These are phyloP conservation scores for Wickerhamomyces sp. DNA, from an alignment of 1,139 yeast species.

Conservation along the genomic window DNA sequence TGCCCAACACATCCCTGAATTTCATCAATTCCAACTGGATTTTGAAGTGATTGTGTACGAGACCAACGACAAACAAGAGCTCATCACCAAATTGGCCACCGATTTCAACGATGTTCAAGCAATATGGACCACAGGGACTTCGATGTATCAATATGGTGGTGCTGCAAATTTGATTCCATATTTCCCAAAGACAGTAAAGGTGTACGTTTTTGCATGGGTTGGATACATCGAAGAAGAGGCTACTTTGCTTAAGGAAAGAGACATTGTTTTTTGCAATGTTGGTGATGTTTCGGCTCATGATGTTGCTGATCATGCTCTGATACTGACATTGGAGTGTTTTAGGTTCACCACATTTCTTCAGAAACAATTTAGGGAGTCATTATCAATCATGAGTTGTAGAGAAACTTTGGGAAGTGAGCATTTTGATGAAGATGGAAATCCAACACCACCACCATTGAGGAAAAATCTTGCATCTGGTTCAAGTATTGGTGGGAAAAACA, in stretches of 20 bases:
- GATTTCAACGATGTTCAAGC: constrained; percentile 38
- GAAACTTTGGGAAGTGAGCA: constrained; percentile 30
- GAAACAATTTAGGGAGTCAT: constrained; percentile 31
- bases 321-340: constrained; percentile 55
- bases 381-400: constrained; percentile 23
- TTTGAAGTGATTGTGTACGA: constrained; percentile 7
- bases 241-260: constrained; percentile 37
- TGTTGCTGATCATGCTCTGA: constrained; percentile 62
- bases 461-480: constrained; percentile 25
- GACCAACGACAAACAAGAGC: constrained; percentile 19
- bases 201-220: constrained; percentile 64
- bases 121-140: constrained; percentile 55
- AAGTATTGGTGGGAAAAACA: constrained; percentile 46
- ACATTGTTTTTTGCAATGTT: constrained; percentile 19
- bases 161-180: constrained; percentile 41
- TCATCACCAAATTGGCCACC: constrained; percentile 20
- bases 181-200: constrained; percentile 49
- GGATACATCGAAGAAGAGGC: constrained; percentile 44
- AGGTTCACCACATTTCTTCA: constrained; percentile 54
- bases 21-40: constrained; percentile 6
- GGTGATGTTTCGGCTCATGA: constrained; percentile 22
- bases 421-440: constrained; percentile 22
- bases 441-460: constrained; percentile 14
- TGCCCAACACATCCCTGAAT: constrained; percentile 21
- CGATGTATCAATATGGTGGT: constrained; percentile 54